Percentiles rank a stretch among this genome's conserved stretches.
phyloP scores from a whole-genome alignment of 2,329 filamentous ascomycete genomes.

The Trichoderma guizhouense region DNA sequence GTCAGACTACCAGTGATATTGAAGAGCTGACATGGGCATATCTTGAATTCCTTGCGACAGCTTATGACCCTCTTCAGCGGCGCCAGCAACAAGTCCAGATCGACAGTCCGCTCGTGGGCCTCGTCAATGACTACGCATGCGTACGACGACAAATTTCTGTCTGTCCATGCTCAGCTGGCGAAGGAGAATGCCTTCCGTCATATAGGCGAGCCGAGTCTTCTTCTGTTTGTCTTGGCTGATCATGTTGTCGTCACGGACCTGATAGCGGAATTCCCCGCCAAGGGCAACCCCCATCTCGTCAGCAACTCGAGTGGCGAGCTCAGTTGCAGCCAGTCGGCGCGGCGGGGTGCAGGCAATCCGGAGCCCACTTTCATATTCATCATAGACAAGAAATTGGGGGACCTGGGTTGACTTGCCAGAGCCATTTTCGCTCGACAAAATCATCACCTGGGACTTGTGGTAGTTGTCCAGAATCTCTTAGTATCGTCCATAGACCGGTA shows the following conservation, averaged over 20 bases:
- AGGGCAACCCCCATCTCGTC: neutral
- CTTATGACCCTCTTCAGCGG: slow-evolving; percentile 10
- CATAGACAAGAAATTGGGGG: slow-evolving; percentile 18
- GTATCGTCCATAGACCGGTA: neutral
- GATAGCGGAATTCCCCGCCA: neutral
- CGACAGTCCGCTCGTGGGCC: slow-evolving; percentile 19
- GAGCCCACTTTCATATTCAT: slow-evolving; percentile 45
- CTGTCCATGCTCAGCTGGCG: neutral
- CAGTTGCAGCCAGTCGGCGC: slow-evolving; percentile 36
- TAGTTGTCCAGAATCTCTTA: slow-evolving; percentile 5
- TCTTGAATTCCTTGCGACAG: slow-evolving; percentile 3
- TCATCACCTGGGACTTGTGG: slow-evolving; percentile 20
- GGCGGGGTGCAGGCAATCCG: slow-evolving; percentile 90
- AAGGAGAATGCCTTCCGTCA: neutral
- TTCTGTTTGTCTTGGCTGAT: neutral
- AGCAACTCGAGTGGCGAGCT: neutral
- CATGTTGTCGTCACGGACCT: neutral
- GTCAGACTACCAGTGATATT: too few relatives aligned
- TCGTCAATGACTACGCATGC: slow-evolving; percentile 21
- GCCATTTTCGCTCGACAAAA: slow-evolving; percentile 21
- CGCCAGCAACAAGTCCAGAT: slow-evolving; percentile 15
- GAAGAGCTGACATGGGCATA: neutral
- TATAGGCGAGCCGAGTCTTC: neutral
- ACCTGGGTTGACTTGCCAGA: slow-evolving; percentile 23
- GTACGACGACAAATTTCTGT: neutral